Percentiles rank a stretch among this genome's conserved stretches.
Evolutionary conservation across 2,329 filamentous ascomycete species (phyloP).

Genomic region (Fonsecaea monophora): DNA sequence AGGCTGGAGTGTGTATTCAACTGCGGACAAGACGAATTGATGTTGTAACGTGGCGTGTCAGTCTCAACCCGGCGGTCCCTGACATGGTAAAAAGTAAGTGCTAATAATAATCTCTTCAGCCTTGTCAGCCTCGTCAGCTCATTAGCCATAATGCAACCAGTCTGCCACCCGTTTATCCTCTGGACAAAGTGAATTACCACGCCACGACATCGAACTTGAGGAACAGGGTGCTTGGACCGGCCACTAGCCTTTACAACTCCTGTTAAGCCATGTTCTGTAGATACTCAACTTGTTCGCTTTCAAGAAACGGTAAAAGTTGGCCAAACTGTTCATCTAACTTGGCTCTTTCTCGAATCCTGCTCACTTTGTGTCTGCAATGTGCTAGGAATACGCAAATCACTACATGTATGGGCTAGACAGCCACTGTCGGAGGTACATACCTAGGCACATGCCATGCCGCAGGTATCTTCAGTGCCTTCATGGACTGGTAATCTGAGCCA

Average conservation of each 20-base stretch:
- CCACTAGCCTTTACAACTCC: no score
- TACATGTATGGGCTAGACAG: neutral
- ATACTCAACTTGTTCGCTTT: neutral
- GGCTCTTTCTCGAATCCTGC: neutral
- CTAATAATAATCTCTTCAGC: neutral
- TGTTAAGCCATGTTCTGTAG: neutral
- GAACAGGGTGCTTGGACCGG: no score
- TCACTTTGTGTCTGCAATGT: neutral
- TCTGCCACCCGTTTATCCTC: no score
- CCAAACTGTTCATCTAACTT: neutral
- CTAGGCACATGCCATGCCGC: no score
- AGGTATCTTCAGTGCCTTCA: neutral
- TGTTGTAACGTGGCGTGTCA: conserved; percentile 1
- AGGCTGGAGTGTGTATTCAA: neutral
- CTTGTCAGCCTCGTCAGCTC: neutral
- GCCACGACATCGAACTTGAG: no score
- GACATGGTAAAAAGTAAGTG: neutral
- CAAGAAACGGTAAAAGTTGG: neutral
- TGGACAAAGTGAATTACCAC: no score
- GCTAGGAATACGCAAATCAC: neutral
- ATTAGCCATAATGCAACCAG: no score
- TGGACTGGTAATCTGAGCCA: neutral
- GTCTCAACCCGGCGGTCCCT: neutral
- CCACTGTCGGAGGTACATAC: neutral
- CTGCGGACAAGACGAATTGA: neutral